phyloP scores from a whole-genome alignment of 441 rosid genomes.

The Macaranga tanarius region DNA sequence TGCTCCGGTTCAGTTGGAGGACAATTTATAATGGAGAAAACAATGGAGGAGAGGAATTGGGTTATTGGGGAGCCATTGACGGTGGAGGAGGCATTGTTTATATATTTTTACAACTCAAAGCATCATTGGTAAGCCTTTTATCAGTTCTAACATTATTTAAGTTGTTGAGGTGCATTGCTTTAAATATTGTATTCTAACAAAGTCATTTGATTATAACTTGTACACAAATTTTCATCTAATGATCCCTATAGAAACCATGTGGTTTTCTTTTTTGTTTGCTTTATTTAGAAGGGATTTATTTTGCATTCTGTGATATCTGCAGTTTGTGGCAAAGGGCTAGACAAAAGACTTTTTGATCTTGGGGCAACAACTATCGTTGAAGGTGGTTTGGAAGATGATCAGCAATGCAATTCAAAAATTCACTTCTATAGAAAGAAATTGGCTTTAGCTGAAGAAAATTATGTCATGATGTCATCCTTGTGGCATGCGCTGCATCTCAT shows the following conservation, averaged over 20 bases:
- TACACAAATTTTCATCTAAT: background rate
- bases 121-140: background rate
- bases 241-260: background rate
- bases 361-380: conserved; percentile 69
- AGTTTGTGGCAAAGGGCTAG: conserved; percentile 97
- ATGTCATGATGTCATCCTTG: conserved; percentile 58
- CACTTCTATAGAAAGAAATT: background rate
- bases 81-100: too few species aligned
- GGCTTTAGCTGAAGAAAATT: conserved; percentile 4
- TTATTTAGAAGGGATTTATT: too few species aligned
- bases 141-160: too few species aligned
- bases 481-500: conserved; percentile 62
- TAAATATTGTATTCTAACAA: background rate
- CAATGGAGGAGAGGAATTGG: too few species aligned
- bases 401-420: conserved; percentile 37
- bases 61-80: too few species aligned
- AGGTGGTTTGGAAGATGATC: conserved; percentile 93
- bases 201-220: conserved; percentile 1
- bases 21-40: too few species aligned
- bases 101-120: background rate
- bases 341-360: conserved; percentile 82
- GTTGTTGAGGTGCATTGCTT: background rate
- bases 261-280: conserved; percentile 1
- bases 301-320: conserved; percentile 33
- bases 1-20: too few species aligned